These are phyloP conservation scores for Amesomyces nigricolor DNA, from an alignment of 2,329 filamentous ascomycete genomes.

Conservation along the genomic window DNA sequence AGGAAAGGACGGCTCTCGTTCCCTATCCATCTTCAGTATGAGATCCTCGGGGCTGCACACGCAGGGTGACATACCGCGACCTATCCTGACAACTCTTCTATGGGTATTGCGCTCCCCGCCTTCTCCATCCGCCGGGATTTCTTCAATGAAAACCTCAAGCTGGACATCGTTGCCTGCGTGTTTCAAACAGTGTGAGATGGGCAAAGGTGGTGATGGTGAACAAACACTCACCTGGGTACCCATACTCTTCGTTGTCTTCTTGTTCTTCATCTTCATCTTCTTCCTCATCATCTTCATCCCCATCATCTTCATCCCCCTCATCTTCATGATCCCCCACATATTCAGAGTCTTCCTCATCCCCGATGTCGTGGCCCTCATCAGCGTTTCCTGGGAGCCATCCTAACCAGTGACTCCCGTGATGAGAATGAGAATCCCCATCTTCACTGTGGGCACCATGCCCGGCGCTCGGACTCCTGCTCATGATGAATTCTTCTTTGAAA, in stretches of 20 bases:
- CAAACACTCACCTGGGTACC: constrained; percentile 14
- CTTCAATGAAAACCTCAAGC: constrained; percentile 23
- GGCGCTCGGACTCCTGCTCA: neutral
- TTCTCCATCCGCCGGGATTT: constrained; percentile 20
- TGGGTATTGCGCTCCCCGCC: constrained; percentile 24
- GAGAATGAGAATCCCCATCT: neutral
- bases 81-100: constrained; percentile 15
- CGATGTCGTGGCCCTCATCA: constrained; percentile 14
- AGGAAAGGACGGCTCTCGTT: constrained; percentile 17
- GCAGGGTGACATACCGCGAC: constrained; percentile 17
- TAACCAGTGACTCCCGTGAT: neutral
- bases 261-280: constrained; percentile 3
- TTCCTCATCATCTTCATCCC: constrained; percentile 27
- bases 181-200: neutral
- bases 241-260: constrained; percentile 22
- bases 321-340: constrained; percentile 19
- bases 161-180: constrained; percentile 13
- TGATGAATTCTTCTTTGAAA: neutral
- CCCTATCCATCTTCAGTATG: constrained; percentile 2
- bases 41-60: constrained; percentile 10
- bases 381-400: neutral
- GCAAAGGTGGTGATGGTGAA: neutral
- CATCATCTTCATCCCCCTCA: constrained; percentile 26
- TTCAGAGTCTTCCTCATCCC: constrained; percentile 29
- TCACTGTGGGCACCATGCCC: neutral